A percentile compares a stretch with the other conserved stretches of the same genome.
These are phyloP conservation scores for Plantago coronopus DNA, from an alignment of 305 asterid genomes.

Conservation along the genomic window DNA sequence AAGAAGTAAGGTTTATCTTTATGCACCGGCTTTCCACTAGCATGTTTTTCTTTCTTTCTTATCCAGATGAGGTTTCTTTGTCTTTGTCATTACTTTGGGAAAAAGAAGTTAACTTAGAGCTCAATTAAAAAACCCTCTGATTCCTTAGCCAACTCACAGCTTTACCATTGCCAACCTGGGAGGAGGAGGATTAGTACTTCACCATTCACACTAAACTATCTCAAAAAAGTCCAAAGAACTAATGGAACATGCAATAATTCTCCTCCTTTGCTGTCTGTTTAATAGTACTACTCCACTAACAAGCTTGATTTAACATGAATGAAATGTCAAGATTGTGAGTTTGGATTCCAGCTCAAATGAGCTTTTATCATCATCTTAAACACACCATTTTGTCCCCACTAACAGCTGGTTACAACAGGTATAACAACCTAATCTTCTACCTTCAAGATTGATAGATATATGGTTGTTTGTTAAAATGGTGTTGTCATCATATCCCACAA, in stretches of 20 bases:
- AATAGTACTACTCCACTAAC: slow-evolving; percentile 13
- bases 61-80: slow-evolving; percentile 13
- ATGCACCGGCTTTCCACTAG: slow-evolving; percentile 28
- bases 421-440: slow-evolving; percentile 35
- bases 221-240: background rate
- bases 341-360: slow-evolving; percentile 58
- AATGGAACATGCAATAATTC: slow-evolving; percentile 13
- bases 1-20: background rate
- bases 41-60: slow-evolving; percentile 26
- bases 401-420: slow-evolving; percentile 71
- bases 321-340: slow-evolving; percentile 25
- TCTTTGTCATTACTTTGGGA: slow-evolving; percentile 15
- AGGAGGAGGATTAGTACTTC: slow-evolving; percentile 14
- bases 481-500: slow-evolving; percentile 27
- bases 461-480: slow-evolving; percentile 24
- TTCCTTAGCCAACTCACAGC: slow-evolving; percentile 38
- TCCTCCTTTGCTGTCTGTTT: slow-evolving; percentile 10
- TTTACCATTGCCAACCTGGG: slow-evolving; percentile 50
- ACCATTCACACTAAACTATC: slow-evolving; percentile 21
- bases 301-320: slow-evolving; percentile 7
- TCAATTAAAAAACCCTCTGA: slow-evolving; percentile 18
- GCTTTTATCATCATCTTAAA: slow-evolving; percentile 29
- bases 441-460: slow-evolving; percentile 33
- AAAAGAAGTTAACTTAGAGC: slow-evolving; percentile 11
- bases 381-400: slow-evolving; percentile 52